Percentiles rank a stretch among this genome's conserved stretches.
These are phyloP conservation scores for Austroboletus eburneus DNA, from an alignment of 768 basidiomycete species.

Conservation along the genomic window DNA sequence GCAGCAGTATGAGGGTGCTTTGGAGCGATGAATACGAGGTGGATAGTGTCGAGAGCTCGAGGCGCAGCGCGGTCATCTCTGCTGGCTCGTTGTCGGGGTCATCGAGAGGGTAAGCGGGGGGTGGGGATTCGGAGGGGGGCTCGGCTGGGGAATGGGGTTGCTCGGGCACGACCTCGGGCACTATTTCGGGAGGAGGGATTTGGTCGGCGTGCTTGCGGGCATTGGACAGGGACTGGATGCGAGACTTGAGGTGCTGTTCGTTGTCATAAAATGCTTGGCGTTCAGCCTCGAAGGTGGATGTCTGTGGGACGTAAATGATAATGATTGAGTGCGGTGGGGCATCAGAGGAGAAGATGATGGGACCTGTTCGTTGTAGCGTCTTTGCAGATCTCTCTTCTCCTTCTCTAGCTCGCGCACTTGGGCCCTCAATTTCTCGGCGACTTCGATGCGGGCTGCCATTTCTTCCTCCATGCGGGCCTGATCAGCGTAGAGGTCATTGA, in stretches of 20 bases:
- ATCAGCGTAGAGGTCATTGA: constrained; percentile 77
- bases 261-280: constrained; percentile 91
- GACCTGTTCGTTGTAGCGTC: constrained; percentile 88
- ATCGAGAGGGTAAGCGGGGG: constrained; percentile 44
- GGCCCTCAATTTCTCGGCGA: constrained; percentile 73
- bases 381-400: constrained; percentile 78
- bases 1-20: constrained; percentile 78
- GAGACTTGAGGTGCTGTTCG: constrained; percentile 89
- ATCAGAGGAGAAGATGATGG: constrained; percentile 10
- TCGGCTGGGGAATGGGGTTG: constrained; percentile 29
- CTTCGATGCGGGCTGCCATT: constrained; percentile 75
- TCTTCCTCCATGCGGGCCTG: constrained; percentile 80
- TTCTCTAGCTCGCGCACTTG: constrained; percentile 85
- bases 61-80: constrained; percentile 78
- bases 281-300: constrained; percentile 86
- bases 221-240: constrained; percentile 76
- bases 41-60: constrained; percentile 83
- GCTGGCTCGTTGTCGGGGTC: constrained; percentile 76
- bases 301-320: constrained; percentile 44
- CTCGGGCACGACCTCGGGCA: constrained; percentile 40
- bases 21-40: constrained; percentile 82
- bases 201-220: constrained; percentile 53
- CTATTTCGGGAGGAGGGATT: constrained; percentile 31
- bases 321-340: constrained; percentile 11
- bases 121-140: constrained; percentile 17